Conservation (phyloP, 139 green algal genomes). For the Mychonastes homosphaera region DNA sequence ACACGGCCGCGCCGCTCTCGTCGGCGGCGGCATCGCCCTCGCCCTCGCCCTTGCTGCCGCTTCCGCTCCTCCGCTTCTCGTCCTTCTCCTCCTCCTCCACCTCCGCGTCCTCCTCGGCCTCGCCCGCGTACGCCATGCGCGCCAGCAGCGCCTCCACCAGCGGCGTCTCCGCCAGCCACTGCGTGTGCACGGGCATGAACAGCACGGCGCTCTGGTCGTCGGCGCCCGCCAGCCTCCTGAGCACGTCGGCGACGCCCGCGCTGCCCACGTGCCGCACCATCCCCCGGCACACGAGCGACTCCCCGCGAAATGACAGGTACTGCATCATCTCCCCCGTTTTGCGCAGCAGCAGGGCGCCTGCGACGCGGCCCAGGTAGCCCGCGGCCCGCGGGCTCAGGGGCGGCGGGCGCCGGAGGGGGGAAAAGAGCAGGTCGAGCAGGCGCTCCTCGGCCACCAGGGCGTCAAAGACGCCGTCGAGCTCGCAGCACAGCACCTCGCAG, state of each 20-base stretch:
- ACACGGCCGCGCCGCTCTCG: no score
- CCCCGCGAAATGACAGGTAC: conserved; percentile 41
- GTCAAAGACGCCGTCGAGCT: conserved; percentile 88
- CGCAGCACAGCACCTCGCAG: conserved; percentile 95
- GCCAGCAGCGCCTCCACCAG: conserved; percentile 62
- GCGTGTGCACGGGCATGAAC: conserved; percentile 32
- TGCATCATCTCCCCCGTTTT: conserved; percentile 57
- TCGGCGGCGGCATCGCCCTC: no score
- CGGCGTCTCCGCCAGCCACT: conserved; percentile 66
- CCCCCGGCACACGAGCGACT: conserved; percentile 24
- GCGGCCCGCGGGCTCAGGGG: conserved; percentile 67
- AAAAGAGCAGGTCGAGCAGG: conserved; percentile 74
- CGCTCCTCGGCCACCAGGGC: conserved; percentile 68
- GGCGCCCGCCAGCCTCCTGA: conserved; percentile 72
- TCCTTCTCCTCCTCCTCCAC: no score
- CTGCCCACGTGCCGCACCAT: conserved; percentile 63
- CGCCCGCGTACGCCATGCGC: conserved; percentile 27
- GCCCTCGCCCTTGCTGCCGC: no score
- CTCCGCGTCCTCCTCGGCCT: no score
- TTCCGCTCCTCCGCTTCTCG: no score
- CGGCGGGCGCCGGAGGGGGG: conserved; percentile 44
- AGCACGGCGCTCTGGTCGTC: conserved; percentile 66
- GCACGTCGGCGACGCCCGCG: conserved; percentile 67
- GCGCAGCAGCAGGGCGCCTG: conserved; percentile 64
- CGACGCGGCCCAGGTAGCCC: conserved; percentile 87